Percentiles rank a stretch among this genome's conserved stretches.
Evolutionary conservation across 768 basidiomycete species (phyloP).

Genomic region (Leucocoprinus sp.): DNA sequence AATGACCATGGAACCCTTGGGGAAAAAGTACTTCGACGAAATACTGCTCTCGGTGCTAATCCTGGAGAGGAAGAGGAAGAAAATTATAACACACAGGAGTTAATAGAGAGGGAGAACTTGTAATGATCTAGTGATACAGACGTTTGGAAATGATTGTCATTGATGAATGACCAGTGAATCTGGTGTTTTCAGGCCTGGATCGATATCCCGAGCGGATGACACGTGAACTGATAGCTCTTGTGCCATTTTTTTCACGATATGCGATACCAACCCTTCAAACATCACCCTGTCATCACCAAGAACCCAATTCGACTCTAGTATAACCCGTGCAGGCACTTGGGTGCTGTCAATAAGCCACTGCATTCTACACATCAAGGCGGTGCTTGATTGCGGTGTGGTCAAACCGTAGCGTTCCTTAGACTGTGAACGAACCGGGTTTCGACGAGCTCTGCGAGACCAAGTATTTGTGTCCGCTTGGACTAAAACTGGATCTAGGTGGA

Average conservation of each 20-base stretch:
- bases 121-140: not conserved
- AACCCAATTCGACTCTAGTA: conserved; percentile 53
- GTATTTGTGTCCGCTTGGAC: conserved; percentile 20
- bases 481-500: conserved; percentile 10
- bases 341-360: conserved; percentile 9
- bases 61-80: conserved; percentile 9
- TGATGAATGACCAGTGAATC: not conserved
- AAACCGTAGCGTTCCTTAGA: conserved; percentile 26
- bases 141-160: not conserved
- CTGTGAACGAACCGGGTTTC: conserved; percentile 29
- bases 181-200: not conserved
- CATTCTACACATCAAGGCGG: conserved; percentile 24
- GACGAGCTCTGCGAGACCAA: conserved; percentile 64
- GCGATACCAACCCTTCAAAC: conserved; percentile 63
- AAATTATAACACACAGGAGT: not conserved
- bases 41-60: conserved; percentile 12
- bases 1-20: conserved; percentile 10
- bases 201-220: not conserved
- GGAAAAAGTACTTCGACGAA: conserved; percentile 13
- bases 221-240: not conserved
- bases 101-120: not conserved
- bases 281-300: conserved; percentile 46
- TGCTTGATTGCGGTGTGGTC: conserved; percentile 43
- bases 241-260: conserved; percentile 42
- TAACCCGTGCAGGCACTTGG: not conserved